These are phyloP conservation scores for Cyclocybe aegerita DNA, from an alignment of 768 basidiomycete species.

Conservation along the genomic window DNA sequence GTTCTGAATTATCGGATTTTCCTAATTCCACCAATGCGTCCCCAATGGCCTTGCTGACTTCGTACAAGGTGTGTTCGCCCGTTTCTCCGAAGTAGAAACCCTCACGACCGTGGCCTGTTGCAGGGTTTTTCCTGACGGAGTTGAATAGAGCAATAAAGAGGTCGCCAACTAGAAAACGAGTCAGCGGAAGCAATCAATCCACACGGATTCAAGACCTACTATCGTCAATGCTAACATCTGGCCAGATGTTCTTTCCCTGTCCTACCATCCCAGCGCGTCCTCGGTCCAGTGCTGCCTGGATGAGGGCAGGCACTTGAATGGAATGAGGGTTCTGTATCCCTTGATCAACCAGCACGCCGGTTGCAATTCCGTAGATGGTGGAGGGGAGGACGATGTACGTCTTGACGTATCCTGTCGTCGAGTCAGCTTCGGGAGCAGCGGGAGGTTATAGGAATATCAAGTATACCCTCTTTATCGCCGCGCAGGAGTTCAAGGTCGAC, in stretches of 20 bases:
- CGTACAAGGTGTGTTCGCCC: constrained; percentile 42
- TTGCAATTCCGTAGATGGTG: constrained; percentile 60
- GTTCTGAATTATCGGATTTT: constrained; percentile 32
- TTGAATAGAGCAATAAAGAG: constrained; percentile 46
- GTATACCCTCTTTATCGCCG: constrained; percentile 48
- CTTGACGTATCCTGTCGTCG: constrained; percentile 43
- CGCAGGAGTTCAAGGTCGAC: constrained; percentile 47
- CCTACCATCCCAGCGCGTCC: constrained; percentile 56
- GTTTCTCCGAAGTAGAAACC: constrained; percentile 56
- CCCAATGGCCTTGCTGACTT: constrained; percentile 39
- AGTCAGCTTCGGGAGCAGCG: too few species aligned
- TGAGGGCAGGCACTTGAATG: constrained; percentile 47
- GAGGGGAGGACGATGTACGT: constrained; percentile 52
- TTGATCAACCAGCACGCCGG: constrained; percentile 43
- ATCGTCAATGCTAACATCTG: constrained; percentile 54
- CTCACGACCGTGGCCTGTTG: constrained; percentile 42
- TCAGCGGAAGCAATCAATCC: not conserved
- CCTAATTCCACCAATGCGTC: constrained; percentile 37
- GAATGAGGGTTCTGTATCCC: constrained; percentile 57
- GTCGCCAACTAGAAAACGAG: constrained; percentile 32
- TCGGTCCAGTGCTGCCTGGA: constrained; percentile 44
- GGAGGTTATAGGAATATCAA: not conserved
- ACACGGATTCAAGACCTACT: constrained; percentile 26
- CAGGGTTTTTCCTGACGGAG: constrained; percentile 24
- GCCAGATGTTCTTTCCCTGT: constrained; percentile 58